These are phyloP conservation scores for Cucumis hystrix DNA, from an alignment of 306 rosid genomes.

Conservation along the genomic window DNA sequence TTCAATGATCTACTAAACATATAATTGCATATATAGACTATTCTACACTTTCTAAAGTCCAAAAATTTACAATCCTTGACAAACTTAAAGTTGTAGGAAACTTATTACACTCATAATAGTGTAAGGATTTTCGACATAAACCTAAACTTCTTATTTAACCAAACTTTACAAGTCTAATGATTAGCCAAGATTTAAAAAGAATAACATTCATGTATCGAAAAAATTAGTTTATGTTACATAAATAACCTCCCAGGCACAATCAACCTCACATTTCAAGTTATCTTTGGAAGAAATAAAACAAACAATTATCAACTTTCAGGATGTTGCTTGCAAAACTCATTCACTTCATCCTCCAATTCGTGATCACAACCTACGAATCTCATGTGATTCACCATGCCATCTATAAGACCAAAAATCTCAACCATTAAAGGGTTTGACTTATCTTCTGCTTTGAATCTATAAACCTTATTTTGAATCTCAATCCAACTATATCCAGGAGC, in stretches of 20 bases:
- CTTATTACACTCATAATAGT: too few relatives aligned
- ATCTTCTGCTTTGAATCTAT: constrained; percentile 60
- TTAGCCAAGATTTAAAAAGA: too few relatives aligned
- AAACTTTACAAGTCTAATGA: too few relatives aligned
- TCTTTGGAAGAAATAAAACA: background rate
- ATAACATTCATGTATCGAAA: background rate
- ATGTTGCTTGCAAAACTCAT: background rate
- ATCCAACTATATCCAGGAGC: constrained; percentile 76
- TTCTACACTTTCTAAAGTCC: too few relatives aligned
- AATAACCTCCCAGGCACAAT: background rate
- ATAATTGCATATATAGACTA: too few relatives aligned
- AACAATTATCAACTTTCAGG: background rate
- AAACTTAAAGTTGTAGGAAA: too few relatives aligned
- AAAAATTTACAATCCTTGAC: too few relatives aligned
- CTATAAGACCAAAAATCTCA: constrained; percentile 27
- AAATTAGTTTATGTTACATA: background rate
- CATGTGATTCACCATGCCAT: constrained; percentile 53
- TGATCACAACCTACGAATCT: constrained; percentile 20
- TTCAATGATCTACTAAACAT: too few relatives aligned
- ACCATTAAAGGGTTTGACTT: constrained; percentile 31
- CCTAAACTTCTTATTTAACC: background rate
- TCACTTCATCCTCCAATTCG: constrained; percentile 18
- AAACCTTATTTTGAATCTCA: constrained; percentile 40
- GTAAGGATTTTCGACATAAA: too few relatives aligned
- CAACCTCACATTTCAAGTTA: background rate